phyloP scores from a whole-genome alignment of 192 early-diverging fungal species.

The Entomortierella beljakovae region DNA sequence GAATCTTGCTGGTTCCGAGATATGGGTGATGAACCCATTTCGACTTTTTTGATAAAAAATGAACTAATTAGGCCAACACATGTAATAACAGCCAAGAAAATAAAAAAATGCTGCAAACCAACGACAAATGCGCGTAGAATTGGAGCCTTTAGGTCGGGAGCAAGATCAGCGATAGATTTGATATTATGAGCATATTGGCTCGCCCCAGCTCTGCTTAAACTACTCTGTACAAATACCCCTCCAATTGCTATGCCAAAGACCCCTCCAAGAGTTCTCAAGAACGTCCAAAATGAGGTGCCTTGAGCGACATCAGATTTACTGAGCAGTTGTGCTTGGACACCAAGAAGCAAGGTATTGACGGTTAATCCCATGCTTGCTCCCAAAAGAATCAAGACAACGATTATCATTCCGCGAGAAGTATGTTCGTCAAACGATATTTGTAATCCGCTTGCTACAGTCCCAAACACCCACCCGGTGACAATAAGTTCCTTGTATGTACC shows the following conservation, averaged over 20 bases:
- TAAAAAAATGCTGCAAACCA: slow-evolving; percentile 65
- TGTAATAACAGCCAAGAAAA: slow-evolving; percentile 62
- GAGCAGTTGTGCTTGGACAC: slow-evolving; percentile 38
- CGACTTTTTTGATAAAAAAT: slow-evolving; percentile 58
- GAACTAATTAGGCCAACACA: slow-evolving; percentile 58
- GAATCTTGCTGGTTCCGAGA: slow-evolving; percentile 1
- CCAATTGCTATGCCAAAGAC: slow-evolving; percentile 72
- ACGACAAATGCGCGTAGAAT: slow-evolving; percentile 66
- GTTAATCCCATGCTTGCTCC: slow-evolving; percentile 45
- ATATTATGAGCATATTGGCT: slow-evolving; percentile 49
- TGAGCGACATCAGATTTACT: slow-evolving; percentile 44
- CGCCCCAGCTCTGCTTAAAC: slow-evolving; percentile 28
- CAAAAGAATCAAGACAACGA: slow-evolving; percentile 14
- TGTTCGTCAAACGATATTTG: slow-evolving; percentile 43
- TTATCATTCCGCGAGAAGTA: slow-evolving; percentile 28
- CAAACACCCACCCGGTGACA: slow-evolving; percentile 23
- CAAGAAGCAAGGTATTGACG: slow-evolving; percentile 39
- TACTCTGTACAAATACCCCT: slow-evolving; percentile 62
- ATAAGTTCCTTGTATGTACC: slow-evolving; percentile 54
- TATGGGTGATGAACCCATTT: slow-evolving; percentile 31
- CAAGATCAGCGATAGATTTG: slow-evolving; percentile 32
- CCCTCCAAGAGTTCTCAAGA: slow-evolving; percentile 56
- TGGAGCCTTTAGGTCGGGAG: slow-evolving; percentile 38
- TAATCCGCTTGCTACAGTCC: slow-evolving; percentile 10
- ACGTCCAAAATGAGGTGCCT: slow-evolving; percentile 56